Percentiles rank a stretch among this genome's conserved stretches.
These are phyloP conservation scores for Aspergillus novofumigatus DNA, from an alignment of 2,329 filamentous ascomycete species.

Conservation along the genomic window DNA sequence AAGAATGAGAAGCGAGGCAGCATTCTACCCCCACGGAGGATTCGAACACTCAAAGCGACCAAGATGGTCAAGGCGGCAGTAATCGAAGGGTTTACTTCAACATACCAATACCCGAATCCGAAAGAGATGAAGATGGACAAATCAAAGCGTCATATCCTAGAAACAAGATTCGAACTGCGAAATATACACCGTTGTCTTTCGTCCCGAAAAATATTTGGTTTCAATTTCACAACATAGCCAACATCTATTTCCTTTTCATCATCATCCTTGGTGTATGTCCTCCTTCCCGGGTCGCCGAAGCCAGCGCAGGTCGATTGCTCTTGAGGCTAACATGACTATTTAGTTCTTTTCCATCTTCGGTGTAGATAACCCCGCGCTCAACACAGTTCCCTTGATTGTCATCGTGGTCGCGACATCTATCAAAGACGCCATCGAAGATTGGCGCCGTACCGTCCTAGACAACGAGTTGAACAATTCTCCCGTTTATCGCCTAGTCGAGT, in stretches of 20 bases:
- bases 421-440: constrained; percentile 96
- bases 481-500: constrained; percentile 82
- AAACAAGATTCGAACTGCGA: constrained; percentile 97
- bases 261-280: constrained; percentile 85
- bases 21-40: constrained; percentile 32
- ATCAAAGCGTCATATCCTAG: constrained; percentile 67
- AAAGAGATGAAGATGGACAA: constrained; percentile 75
- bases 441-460: constrained; percentile 83
- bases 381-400: constrained; percentile 86
- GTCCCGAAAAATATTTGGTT: constrained; percentile 95
- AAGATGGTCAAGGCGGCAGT: constrained; percentile 44
- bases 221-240: constrained; percentile 97
- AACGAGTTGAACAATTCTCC: constrained; percentile 94
- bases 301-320: not conserved
- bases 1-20: constrained; percentile 64
- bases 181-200: constrained; percentile 94
- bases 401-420: constrained; percentile 84
- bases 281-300: not conserved
- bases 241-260: constrained; percentile 95
- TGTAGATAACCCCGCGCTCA: constrained; percentile 81
- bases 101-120: constrained; percentile 67
- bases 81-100: constrained; percentile 66
- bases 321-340: constrained; percentile 17
- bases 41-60: constrained; percentile 19
- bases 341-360: constrained; percentile 97